These are phyloP conservation scores for Leptodontidium sp. DNA, from an alignment of 2,329 filamentous ascomycete species.

Conservation along the genomic window DNA sequence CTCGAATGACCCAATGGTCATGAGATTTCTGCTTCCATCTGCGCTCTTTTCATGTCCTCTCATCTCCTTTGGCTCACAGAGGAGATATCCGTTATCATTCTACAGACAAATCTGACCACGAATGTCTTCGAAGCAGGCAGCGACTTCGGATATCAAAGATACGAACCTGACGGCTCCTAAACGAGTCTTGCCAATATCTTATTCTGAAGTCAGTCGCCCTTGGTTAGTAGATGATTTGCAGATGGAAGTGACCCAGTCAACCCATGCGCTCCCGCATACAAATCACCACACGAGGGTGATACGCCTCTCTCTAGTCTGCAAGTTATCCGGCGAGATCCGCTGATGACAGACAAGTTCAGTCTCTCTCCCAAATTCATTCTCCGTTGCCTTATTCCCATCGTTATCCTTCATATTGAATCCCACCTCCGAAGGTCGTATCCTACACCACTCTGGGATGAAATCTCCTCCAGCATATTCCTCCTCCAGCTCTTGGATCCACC, in stretches of 20 bases:
- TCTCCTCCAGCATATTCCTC: conserved; percentile 15
- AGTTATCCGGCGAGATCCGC: conserved; percentile 16
- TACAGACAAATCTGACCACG: no score
- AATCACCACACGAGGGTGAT: conserved; percentile 14
- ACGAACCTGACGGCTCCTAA: no score
- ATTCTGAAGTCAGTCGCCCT: no score
- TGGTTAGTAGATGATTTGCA: not conserved
- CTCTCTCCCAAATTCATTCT: conserved; percentile 3
- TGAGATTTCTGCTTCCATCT: not conserved
- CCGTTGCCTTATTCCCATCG: not conserved
- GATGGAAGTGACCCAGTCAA: not conserved
- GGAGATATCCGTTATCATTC: no score
- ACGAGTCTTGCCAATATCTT: no score
- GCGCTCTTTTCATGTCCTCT: not conserved
- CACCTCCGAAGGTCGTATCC: conserved; percentile 6
- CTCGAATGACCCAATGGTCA: not conserved
- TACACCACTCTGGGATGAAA: conserved; percentile 21
- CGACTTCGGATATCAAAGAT: no score
- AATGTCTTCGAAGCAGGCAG: no score
- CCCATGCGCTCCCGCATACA: not conserved
- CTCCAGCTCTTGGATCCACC: conserved; percentile 23
- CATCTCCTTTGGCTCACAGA: no score
- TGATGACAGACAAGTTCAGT: conserved; percentile 22
- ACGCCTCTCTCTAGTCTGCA: conserved; percentile 10
- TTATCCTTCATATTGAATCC: conserved; percentile 1